Base-by-base conservation (phyloP, 352 stramenopile species). In the Globisporangium spinosum region DNA sequence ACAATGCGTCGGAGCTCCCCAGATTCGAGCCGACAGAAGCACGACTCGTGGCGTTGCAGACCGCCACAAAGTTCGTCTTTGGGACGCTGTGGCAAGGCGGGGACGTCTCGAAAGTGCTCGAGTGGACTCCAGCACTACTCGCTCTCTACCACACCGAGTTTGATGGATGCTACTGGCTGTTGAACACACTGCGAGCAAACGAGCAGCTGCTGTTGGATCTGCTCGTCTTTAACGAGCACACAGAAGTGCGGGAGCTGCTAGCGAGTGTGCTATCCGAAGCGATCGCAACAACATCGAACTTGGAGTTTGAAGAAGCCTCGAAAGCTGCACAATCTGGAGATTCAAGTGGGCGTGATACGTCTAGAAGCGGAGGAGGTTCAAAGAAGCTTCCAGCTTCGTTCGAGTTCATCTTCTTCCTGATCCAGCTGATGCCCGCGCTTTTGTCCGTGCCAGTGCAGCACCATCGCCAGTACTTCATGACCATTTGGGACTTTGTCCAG, bases 51-150 rank as follows among this genome's bases (percentile, higher is more conserved):
- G 89, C 85, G 5, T 73, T 96, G 25, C 85, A 94, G 70, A 80
- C 93, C 25, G 84, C 83, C 6, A 94, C 86, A 12, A 89, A 87
- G 60, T 96, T 95, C 70, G 87, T 94, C 4, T 96, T 95, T 66
- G 89, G 89, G 23, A 96, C 89, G 13, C 61, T 95, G 27, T 95
- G 83, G 87, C 89, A 95, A 71, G 86, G 77, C n/a, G 83, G 82
- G 2, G 77, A 94, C 65, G 75, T 93, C 3, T 77, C 75, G 17
- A 83, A 84, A 22, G 77, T 95, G n/a, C 68, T 91, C 17, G 82
- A 87, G 69, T 96, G 89, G 89, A 84, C 79, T 56, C 71, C 79
- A 0, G 75, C 86, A n/a, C 68, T 96, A 7, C 74, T 86, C 22
- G 70, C 79, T 0, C 69, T 96, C n/a, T 94, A 93, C 47, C 77